phyloP scores from a whole-genome alignment of 2,329 filamentous ascomycete genomes.

The Stemphylium lycopersici region DNA sequence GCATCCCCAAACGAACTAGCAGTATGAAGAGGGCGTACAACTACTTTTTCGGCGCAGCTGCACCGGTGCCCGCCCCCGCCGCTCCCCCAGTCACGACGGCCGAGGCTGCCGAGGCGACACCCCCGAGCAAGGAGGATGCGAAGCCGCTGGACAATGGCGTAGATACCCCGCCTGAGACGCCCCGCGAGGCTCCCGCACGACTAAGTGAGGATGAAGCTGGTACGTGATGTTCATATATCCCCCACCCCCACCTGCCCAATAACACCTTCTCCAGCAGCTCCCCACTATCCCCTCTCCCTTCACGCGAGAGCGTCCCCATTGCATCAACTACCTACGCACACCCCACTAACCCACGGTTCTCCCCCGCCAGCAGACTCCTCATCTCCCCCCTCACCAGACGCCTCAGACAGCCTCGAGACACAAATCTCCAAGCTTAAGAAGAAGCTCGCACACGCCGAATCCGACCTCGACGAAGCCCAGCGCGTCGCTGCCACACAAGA shows the following conservation, averaged over 20 bases:
- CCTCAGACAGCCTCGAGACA: slow-evolving; percentile 37
- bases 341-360: slow-evolving; percentile 29
- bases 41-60: slow-evolving; percentile 46
- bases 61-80: slow-evolving; percentile 29
- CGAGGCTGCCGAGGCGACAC: slow-evolving; percentile 29
- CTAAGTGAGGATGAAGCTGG: slow-evolving; percentile 24
- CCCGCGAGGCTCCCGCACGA: slow-evolving; percentile 25
- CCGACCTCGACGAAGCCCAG: slow-evolving; percentile 45
- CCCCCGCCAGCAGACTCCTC: slow-evolving; percentile 32
- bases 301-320: slow-evolving; percentile 19
- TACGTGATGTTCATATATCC: slow-evolving; percentile 18
- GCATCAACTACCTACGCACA: slow-evolving; percentile 22
- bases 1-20: slow-evolving; percentile 45
- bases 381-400: slow-evolving; percentile 37
- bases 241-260: slow-evolving; percentile 29
- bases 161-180: slow-evolving; percentile 45
- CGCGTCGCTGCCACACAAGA: slow-evolving; percentile 37
- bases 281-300: slow-evolving; percentile 27
- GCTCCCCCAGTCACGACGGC: slow-evolving; percentile 37
- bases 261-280: slow-evolving; percentile 28
- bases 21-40: slow-evolving; percentile 50
- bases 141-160: slow-evolving; percentile 32
- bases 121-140: slow-evolving; percentile 27
- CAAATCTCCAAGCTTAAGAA: slow-evolving; percentile 42
- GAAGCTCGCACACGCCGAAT: slow-evolving; percentile 37